Base-by-base conservation (phyloP, 768 basidiomycete genomes). In the Podaxis pistillaris region DNA sequence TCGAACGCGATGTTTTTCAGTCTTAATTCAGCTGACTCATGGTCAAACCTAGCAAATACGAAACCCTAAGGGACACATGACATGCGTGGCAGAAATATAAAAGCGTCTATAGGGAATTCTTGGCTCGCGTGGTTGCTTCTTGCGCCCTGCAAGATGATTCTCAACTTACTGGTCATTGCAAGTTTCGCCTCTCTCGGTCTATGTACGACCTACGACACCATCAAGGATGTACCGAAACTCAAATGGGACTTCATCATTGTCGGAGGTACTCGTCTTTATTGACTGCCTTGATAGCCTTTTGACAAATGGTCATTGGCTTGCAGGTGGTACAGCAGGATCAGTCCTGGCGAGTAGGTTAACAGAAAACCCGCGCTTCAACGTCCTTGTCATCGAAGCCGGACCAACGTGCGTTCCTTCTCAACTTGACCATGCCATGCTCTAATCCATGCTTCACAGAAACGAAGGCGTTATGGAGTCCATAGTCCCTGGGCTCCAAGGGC, bases 341-440 rank as follows among this genome's bases (percentile, higher is more conserved):
- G 73, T 74, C 11, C 33, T 66, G 26, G 74, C 73, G 11, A 76
- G 69, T 53, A 65, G 75, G 9, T 64, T 76, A 24, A 67, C 75
- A 12, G 66, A 67, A 36, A 58, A 59, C 19, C 33, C 61, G 8
- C 6, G 49, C 36, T 57, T 55, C 57, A 61, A 67, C n/a, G 66
- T 67, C 12, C 63, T 67, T 4, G 26, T 67, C 15, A 58, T 67
- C 8, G 66, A 67, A 62, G 60, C 66, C 1, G 66, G 66, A 6
- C 63, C 65, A 1, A 62, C 63, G 66, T 67, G 52, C 12, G 63
- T n/a, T 46, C 44, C 44, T 19, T 46, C 7, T n/a, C 19, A 49
- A n/a, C 12, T 2, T 19, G n/a, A 33, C 5, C 19, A 3, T 6
- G 55, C 38, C 11, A 12, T 15, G 17, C 36, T 5, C 41, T 1